Percentiles rank a stretch among this genome's conserved stretches.
Conservation (phyloP, 495 filamentous ascomycete genomes). For the Viridothelium virens region DNA sequence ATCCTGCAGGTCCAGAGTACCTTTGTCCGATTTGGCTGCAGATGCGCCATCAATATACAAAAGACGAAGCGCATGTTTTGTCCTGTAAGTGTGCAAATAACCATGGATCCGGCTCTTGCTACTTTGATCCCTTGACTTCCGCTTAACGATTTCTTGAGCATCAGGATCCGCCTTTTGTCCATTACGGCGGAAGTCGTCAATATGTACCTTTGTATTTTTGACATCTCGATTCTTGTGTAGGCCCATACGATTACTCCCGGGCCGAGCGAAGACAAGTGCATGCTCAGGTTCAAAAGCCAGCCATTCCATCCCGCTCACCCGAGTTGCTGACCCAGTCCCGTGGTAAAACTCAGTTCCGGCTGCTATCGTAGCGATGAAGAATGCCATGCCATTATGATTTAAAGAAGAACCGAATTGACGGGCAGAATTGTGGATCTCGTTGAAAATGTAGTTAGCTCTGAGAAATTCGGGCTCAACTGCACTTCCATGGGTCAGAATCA, state of each 20-base stretch:
- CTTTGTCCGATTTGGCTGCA: constrained; percentile 51
- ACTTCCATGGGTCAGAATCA: not conserved
- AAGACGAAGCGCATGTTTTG: constrained; percentile 44
- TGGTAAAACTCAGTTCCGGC: constrained; percentile 55
- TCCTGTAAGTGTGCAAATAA: constrained; percentile 49
- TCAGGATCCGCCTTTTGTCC: constrained; percentile 1
- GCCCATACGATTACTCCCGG: constrained; percentile 9
- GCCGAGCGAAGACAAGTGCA: constrained; percentile 48
- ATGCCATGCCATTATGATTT: constrained; percentile 62
- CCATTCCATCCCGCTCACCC: constrained; percentile 53
- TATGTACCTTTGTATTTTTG: constrained; percentile 4
- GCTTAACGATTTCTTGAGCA: constrained; percentile 9
- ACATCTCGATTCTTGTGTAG: constrained; percentile 4
- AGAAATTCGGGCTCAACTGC: constrained; percentile 1
- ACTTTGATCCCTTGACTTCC: constrained; percentile 6
- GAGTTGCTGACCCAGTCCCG: constrained; percentile 38
- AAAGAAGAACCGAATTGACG: constrained; percentile 63
- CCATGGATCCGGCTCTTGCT: constrained; percentile 30
- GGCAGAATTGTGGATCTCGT: constrained; percentile 58
- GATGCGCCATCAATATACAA: constrained; percentile 57
- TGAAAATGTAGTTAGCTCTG: constrained; percentile 50
- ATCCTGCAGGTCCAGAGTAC: constrained; percentile 57
- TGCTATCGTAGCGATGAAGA: constrained; percentile 53
- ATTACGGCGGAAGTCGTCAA: constrained; percentile 16
- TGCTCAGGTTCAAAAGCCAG: constrained; percentile 65